Evolutionary conservation across 306 rosid genomes (phyloP).

Genomic region (Trifolium dubium): DNA sequence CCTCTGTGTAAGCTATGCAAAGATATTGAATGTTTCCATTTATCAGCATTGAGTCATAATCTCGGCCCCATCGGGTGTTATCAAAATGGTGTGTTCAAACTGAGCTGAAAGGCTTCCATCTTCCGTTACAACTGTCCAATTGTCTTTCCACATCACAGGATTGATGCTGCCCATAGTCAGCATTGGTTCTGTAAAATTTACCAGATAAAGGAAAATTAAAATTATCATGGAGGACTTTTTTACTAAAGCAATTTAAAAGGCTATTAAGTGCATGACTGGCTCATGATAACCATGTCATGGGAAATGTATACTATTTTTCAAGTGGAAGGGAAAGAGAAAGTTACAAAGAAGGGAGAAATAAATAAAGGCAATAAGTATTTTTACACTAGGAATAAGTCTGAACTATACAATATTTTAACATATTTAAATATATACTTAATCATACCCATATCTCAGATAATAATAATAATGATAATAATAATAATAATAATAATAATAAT

Average conservation of each 20-base stretch:
- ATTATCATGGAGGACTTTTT: background rate
- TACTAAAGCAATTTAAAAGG: background rate
- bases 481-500: background rate
- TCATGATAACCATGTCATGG: background rate
- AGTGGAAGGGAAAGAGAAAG: background rate
- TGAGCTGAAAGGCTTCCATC: slow-evolving; percentile 95
- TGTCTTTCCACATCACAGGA: slow-evolving; percentile 87
- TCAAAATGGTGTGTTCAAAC: slow-evolving; percentile 89
- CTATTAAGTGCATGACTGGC: background rate
- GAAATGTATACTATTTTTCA: background rate
- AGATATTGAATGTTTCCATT: slow-evolving; percentile 36
- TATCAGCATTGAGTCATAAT: slow-evolving; percentile 73
- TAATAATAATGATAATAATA: too few relatives aligned
- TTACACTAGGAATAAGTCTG: background rate
- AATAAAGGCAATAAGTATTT: background rate
- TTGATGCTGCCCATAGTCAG: slow-evolving; percentile 83
- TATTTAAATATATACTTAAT: background rate
- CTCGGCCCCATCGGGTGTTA: slow-evolving; percentile 82
- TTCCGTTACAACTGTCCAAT: slow-evolving; percentile 92
- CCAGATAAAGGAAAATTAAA: background rate
- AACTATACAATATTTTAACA: background rate
- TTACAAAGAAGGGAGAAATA: background rate
- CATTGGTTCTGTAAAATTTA: slow-evolving; percentile 78
- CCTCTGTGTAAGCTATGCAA: slow-evolving; percentile 3
- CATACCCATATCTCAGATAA: background rate